Conservation (phyloP, 495 filamentous ascomycete species). For the Penicillium fimorum region DNA sequence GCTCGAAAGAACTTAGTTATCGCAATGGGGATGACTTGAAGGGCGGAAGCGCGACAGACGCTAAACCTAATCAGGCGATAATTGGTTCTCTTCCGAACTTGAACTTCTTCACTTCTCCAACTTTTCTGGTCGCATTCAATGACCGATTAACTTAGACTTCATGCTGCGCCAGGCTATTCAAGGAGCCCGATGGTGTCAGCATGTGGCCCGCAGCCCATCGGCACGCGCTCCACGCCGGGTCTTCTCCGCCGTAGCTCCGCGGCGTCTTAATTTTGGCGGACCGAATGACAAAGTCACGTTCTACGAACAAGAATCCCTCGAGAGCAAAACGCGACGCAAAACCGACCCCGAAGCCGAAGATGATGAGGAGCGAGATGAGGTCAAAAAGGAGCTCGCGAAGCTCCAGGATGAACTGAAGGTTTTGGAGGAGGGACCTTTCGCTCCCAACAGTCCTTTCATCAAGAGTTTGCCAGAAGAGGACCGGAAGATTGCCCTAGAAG, state of each 20-base stretch:
- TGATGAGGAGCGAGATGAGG: slow-evolving; percentile 39
- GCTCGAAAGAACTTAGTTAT: slow-evolving; percentile 21
- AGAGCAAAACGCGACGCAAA: slow-evolving; percentile 36
- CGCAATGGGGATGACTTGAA: slow-evolving; percentile 22
- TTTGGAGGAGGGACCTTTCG: slow-evolving; percentile 41
- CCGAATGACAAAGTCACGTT: slow-evolving; percentile 46
- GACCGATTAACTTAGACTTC: slow-evolving; percentile 34
- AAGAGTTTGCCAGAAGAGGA: slow-evolving; percentile 41
- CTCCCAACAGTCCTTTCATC: slow-evolving; percentile 45
- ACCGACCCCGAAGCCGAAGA: slow-evolving; percentile 56
- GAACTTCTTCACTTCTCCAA: slow-evolving; percentile 7
- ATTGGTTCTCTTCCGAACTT: slow-evolving; percentile 30
- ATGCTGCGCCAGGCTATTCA: slow-evolving; percentile 50
- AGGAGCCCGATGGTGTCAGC: slow-evolving; percentile 48
- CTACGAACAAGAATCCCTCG: slow-evolving; percentile 40
- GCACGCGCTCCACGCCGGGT: slow-evolving; percentile 27
- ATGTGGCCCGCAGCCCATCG: slow-evolving; percentile 38
- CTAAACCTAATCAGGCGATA: slow-evolving; percentile 38
- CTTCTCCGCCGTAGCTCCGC: slow-evolving; percentile 38
- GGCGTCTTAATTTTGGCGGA: slow-evolving; percentile 38
- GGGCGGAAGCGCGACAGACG: slow-evolving; percentile 24
- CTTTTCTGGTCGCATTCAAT: slow-evolving; percentile 24
- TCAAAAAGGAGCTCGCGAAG: slow-evolving; percentile 47
- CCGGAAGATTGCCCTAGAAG: slow-evolving; percentile 40
- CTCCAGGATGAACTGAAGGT: slow-evolving; percentile 56